Base-by-base conservation (phyloP, 768 basidiomycete species). In the Mycena galericulata region DNA sequence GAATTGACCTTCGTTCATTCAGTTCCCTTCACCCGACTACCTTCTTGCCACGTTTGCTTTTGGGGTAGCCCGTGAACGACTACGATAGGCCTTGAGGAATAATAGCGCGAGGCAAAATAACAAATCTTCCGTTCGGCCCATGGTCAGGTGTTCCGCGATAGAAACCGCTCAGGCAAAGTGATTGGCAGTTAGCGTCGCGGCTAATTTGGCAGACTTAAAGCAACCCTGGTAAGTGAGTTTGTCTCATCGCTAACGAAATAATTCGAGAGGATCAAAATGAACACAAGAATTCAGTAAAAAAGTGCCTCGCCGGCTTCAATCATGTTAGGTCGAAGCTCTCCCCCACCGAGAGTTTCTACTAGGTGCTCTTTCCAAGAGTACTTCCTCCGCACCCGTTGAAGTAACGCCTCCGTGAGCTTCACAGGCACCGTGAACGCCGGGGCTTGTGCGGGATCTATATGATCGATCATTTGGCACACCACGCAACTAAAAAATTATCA, bases 401-500 rank as follows among this genome's bases (percentile, higher is more conserved):
- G 59, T 9, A 57, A 49, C 20, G 36, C 36, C n/a, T 68, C 67
- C 11, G 67, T 68, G 36, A 65, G 20, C n/a, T 62, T 41, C 40
- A 72, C 67, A 24, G 55, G 60, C 7, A 68, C 63, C 24, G 59
- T 61, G 40, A 72, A 68, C 27, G 70, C 15, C 22, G 66, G 66
- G 2, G 70, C 70, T 34, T 62, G 34, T 30, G 34, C 32, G n/a
- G 57, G 61, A 45, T 68, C 59, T 14, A 61, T 41, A 1, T 58
- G 54, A 59, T 71, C 70, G 29, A 71, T 53, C 12, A 71, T 58
- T 47, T 68, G 70, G 54, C 67, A 72, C 1, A 72, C 47, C 36
- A 65, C 67, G 54, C 70, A 72, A 20, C 70, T 71, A 36, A 14
- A 46, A 54, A 58, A 46, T 38, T 30, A n/a, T n/a, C n/a, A n/a